Evolutionary conservation across 2,329 filamentous ascomycete genomes (phyloP).

Genomic region (Colletotrichum graminicola): DNA sequence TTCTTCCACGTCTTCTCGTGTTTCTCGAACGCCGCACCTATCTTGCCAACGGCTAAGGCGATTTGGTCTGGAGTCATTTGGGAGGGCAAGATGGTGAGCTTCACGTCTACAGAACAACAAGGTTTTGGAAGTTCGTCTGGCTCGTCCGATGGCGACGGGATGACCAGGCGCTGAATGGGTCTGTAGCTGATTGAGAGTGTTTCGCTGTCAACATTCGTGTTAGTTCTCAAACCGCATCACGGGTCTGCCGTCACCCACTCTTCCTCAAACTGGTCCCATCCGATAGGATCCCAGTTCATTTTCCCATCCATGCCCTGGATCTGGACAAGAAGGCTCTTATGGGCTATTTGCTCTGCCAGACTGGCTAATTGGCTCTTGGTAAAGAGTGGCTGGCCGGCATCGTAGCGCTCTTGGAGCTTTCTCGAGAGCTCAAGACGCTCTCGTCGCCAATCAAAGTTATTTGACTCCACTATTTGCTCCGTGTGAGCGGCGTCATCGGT

Average conservation of each 20-base stretch:
- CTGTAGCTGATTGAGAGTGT: background rate
- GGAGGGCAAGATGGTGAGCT: background rate
- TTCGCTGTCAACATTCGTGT: background rate
- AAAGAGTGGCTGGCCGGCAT: background rate
- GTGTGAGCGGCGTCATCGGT: background rate
- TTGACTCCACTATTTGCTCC: background rate
- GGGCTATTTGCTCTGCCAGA: conserved; percentile 1
- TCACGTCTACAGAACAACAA: background rate
- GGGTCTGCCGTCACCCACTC: background rate
- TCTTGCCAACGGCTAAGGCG: background rate
- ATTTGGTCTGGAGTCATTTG: background rate
- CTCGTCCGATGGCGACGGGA: background rate
- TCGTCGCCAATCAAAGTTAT: background rate
- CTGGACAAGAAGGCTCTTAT: background rate
- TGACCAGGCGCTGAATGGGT: background rate
- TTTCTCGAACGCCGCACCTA: background rate
- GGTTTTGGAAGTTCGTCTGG: background rate
- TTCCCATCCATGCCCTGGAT: background rate
- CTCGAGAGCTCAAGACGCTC: background rate
- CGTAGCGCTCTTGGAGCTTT: conserved; percentile 8
- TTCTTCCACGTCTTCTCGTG: background rate
- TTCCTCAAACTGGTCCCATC: background rate
- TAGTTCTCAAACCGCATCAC: background rate
- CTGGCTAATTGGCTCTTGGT: conserved; percentile 2
- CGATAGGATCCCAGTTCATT: background rate